Percentiles rank a stretch among this genome's conserved stretches.
phyloP scores from a whole-genome alignment of 768 basidiomycete species.

The Collybia nuda region DNA sequence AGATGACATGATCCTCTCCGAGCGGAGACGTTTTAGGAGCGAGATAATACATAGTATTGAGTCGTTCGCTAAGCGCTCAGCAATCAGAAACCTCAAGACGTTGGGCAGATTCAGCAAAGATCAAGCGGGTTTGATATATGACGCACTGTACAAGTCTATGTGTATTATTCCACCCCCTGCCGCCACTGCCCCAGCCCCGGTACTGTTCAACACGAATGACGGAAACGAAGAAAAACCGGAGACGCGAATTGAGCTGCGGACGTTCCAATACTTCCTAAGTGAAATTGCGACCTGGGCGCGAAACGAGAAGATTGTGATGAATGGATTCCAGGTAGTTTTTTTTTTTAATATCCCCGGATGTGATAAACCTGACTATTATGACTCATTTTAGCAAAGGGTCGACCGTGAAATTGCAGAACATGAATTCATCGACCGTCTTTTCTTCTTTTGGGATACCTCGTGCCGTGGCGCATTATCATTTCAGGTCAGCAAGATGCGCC shows the following conservation, averaged over 20 bases:
- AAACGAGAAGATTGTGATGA: conserved; percentile 88
- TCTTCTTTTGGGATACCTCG: conserved; percentile 91
- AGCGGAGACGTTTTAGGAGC: conserved; percentile 81
- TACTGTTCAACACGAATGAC: conserved; percentile 57
- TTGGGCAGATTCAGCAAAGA: conserved; percentile 85
- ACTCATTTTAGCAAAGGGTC: conserved; percentile 66
- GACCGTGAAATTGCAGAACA: conserved; percentile 94
- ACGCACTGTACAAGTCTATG: conserved; percentile 85
- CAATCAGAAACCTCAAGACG: conserved; percentile 81
- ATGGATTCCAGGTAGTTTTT: conserved; percentile 77
- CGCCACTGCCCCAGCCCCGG: conserved; percentile 42
- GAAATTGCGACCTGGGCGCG: conserved; percentile 96
- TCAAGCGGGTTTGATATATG: conserved; percentile 87
- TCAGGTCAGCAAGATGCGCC: conserved; percentile 53
- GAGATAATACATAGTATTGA: conserved; percentile 94
- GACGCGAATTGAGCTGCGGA: conserved; percentile 81
- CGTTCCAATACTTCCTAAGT: conserved; percentile 87
- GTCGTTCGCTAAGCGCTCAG: conserved; percentile 88
- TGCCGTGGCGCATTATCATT: conserved; percentile 84
- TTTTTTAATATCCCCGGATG: background rate
- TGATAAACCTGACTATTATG: conserved; percentile 3
- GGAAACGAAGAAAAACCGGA: conserved; percentile 78
- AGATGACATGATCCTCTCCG: conserved; percentile 87
- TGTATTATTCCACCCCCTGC: conserved; percentile 73
- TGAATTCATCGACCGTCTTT: conserved; percentile 90